Evolutionary conservation across 257 asterid genomes (phyloP).

Genomic region (Nicotiana tomentosiformis): DNA sequence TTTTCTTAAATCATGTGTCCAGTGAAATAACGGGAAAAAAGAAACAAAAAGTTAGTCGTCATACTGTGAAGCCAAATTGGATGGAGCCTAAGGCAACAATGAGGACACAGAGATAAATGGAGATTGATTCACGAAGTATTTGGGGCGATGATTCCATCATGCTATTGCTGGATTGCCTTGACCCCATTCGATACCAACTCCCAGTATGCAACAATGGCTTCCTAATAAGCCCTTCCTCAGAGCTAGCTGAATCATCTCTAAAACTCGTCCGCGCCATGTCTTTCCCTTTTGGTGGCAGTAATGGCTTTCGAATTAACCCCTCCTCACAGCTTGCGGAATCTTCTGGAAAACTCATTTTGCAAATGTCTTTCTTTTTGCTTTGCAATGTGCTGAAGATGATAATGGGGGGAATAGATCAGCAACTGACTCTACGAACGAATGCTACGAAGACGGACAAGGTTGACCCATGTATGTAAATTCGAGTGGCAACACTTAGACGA

Average conservation of each 20-base stretch:
- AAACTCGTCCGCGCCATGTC: neutral
- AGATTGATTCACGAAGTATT: constrained; percentile 51
- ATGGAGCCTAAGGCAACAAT: constrained; percentile 79
- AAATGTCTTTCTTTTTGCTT: neutral
- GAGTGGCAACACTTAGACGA: neutral
- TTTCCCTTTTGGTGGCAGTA: neutral
- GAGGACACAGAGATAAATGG: constrained; percentile 62
- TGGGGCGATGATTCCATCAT: constrained; percentile 48
- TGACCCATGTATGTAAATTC: neutral
- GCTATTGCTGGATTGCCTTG: constrained; percentile 45
- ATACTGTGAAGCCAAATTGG: constrained; percentile 69
- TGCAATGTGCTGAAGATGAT: neutral
- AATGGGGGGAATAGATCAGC: neutral
- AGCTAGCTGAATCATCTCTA: neutral
- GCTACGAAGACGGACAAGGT: neutral
- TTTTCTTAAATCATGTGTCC: neutral
- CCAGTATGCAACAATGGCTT: constrained; percentile 77
- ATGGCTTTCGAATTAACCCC: neutral
- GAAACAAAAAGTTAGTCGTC: neutral
- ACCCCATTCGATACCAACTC: constrained; percentile 75
- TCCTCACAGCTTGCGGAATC: neutral
- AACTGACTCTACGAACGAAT: neutral
- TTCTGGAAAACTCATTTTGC: neutral
- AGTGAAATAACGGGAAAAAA: neutral
- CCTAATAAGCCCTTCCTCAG: constrained; percentile 63